Evolutionary conservation across 1,284 basidiomycete genomes (phyloP).

Genomic region (Ceratobasidium theobromae): DNA sequence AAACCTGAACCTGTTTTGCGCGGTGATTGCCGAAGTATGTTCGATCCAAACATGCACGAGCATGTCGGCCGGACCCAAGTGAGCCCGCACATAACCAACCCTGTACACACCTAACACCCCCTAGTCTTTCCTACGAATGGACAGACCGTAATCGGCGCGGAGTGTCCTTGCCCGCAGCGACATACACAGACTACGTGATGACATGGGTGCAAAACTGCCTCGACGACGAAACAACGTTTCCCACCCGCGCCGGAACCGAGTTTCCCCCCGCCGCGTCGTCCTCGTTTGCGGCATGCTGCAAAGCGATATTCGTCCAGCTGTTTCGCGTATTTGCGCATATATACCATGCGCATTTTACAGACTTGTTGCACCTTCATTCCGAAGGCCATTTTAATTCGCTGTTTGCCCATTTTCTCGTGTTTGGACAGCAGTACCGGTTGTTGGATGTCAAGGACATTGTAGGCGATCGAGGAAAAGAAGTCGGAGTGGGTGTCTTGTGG

Average conservation of each 20-base stretch:
- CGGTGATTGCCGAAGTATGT: slow-evolving; percentile 59
- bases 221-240: slow-evolving; percentile 59
- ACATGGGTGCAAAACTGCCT: slow-evolving; percentile 60
- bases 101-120: not conserved
- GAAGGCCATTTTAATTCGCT: slow-evolving; percentile 61
- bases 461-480: slow-evolving; percentile 18
- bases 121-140: slow-evolving; percentile 60
- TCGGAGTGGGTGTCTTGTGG: slow-evolving; percentile 49
- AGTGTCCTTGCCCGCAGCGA: slow-evolving; percentile 58
- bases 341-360: slow-evolving; percentile 58
- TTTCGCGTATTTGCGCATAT: slow-evolving; percentile 62
- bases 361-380: slow-evolving; percentile 56
- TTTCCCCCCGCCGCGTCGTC: slow-evolving; percentile 27
- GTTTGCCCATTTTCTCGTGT: slow-evolving; percentile 61
- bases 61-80: slow-evolving; percentile 59
- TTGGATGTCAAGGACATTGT: slow-evolving; percentile 52
- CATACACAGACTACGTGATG: slow-evolving; percentile 66
- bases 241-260: slow-evolving; percentile 53
- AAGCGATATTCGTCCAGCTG: slow-evolving; percentile 45
- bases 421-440: slow-evolving; percentile 58
- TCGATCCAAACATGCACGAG: slow-evolving; percentile 56
- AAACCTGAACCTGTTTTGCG: slow-evolving; percentile 63
- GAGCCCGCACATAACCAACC: slow-evolving; percentile 35
- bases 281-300: slow-evolving; percentile 32
- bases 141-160: slow-evolving; percentile 56